Base-by-base conservation (phyloP, 1,139 yeast genomes). In the Candida sanyaensis region DNA sequence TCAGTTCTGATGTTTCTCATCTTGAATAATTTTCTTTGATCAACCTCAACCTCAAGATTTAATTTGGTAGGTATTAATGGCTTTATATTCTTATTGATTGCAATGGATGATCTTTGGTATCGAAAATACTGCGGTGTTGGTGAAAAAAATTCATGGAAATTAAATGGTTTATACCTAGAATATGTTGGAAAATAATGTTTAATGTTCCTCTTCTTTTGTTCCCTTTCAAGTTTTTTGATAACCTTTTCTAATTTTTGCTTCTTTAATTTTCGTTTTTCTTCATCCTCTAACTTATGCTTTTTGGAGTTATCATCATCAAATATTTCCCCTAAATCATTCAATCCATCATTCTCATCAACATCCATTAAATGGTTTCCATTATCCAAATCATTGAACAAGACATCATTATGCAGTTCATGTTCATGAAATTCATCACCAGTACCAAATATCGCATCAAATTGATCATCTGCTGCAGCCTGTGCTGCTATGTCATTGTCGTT, bases 121-220 rank as follows among this genome's bases (percentile, higher is more conserved):
- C 70, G 68, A 55, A 78, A 80, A 48, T 75, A 78, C 29, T 71
- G 66, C 0, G 92, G 88, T 24, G 77, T 74, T 1, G 90, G 83
- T 4, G 86, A 81, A 58, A 86, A 87, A 43, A 88, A 69, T 6
- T 80, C 65, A 61, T 86, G 89, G 77, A 86, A 83, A 56, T 83
- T 81, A 58, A 86, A 72, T 1, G 86, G 78, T 42, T 77, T 73
- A 36, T 80, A 75, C 12, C 71, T 71, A 43, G 75, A 71, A 62
- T 85, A 89, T 2, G 80, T 74, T 0, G 96, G 96, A 59, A 78
- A 88, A 58, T 81, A 82, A 40, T 71, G 67, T 42, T 69, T 65
- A 34, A 83, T 63, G 54, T 70, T 73, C 24, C 73, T 63, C 38
- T 60, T 64, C 41, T 57, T 63, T 49, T 67, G 62, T 54, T 65